Evolutionary conservation across 768 basidiomycete species (phyloP).

Genomic region (Cystobasidium onofrii): DNA sequence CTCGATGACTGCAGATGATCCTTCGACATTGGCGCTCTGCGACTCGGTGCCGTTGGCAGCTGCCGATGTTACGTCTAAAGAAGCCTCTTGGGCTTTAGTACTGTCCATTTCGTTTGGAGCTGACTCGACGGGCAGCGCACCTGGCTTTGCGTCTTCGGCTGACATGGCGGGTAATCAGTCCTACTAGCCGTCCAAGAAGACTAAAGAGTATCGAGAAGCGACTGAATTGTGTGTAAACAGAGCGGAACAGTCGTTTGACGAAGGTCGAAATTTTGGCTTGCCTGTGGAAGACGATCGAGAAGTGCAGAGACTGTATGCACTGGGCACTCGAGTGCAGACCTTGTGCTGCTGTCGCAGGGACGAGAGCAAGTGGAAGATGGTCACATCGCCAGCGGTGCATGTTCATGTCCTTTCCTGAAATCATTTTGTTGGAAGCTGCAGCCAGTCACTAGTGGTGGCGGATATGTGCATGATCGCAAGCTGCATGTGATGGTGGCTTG

Average conservation of each 20-base stretch:
- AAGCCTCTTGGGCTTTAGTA: neutral
- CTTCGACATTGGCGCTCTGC: neutral
- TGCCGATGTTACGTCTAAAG: slow-evolving; percentile 2
- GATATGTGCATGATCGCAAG: too few relatives aligned
- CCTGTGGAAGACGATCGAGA: neutral
- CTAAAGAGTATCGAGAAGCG: neutral
- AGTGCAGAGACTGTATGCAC: neutral
- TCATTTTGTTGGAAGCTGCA: too few relatives aligned
- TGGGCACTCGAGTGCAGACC: too few relatives aligned
- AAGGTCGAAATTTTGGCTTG: neutral
- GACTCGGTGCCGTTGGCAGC: neutral
- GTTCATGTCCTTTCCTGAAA: too few relatives aligned
- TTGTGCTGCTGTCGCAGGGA: too few relatives aligned
- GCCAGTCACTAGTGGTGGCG: too few relatives aligned
- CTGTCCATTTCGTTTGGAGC: slow-evolving; percentile 19
- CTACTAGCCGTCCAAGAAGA: neutral
- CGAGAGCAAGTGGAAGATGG: too few relatives aligned
- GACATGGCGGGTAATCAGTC: neutral
- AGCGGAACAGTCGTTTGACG: neutral
- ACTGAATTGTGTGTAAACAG: neutral
- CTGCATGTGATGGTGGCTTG: too few relatives aligned
- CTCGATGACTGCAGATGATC: neutral
- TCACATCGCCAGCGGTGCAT: too few relatives aligned
- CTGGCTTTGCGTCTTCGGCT: slow-evolving; percentile 11
- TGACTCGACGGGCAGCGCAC: slow-evolving; percentile 17